phyloP scores from a whole-genome alignment of 2,329 filamentous ascomycete species.

The Metarhizium rileyi region DNA sequence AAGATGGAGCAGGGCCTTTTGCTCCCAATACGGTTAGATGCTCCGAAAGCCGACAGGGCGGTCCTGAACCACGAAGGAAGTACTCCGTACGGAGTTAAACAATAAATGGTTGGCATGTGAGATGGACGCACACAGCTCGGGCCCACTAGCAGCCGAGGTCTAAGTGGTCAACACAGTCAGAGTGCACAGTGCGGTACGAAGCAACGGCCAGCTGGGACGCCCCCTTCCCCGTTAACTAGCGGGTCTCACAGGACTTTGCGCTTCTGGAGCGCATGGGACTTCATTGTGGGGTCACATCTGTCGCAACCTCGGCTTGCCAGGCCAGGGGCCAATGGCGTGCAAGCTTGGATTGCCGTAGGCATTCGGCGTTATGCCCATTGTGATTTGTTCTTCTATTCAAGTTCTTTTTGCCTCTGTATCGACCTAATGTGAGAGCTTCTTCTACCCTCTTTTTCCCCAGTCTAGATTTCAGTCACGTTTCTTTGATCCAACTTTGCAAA shows the following conservation, averaged over 20 bases:
- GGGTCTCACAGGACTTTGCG: no score
- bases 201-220: no score
- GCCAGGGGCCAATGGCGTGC: not conserved
- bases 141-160: no score
- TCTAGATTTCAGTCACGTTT: not conserved
- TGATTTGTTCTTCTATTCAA: no score
- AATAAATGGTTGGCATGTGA: not conserved
- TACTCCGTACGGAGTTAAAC: no score
- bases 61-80: no score
- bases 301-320: not conserved
- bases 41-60: not conserved
- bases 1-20: not conserved
- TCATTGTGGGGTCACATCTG: not conserved
- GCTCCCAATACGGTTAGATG: not conserved
- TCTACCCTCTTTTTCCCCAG: not conserved
- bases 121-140: not conserved
- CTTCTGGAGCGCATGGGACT: no score
- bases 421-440: no score
- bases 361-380: no score
- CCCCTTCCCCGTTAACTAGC: no score
- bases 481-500: not conserved
- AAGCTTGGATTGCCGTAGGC: not conserved
- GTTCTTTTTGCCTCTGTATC: not conserved
- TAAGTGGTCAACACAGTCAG: no score
- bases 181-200: no score